phyloP scores from a whole-genome alignment of 768 basidiomycete genomes.

The Leccinum broughii region DNA sequence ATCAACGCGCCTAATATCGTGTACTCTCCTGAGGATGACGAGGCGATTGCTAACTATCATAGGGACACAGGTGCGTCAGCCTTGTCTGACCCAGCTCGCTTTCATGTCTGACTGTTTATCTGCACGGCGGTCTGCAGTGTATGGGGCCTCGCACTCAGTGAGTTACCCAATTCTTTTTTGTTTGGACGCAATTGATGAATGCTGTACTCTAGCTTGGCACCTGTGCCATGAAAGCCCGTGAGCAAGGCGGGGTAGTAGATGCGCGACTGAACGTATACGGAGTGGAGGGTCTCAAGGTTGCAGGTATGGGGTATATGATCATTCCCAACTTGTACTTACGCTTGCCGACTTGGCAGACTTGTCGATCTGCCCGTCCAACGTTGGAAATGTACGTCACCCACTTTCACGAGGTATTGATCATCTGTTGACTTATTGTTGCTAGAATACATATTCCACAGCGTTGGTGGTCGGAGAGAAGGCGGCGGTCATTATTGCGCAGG shows the following conservation, averaged over 20 bases:
- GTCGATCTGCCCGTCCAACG: constrained; percentile 9
- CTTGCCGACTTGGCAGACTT: background rate
- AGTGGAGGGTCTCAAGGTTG: constrained; percentile 12
- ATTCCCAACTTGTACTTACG: background rate
- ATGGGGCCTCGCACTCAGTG: background rate
- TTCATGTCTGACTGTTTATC: background rate
- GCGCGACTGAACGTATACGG: constrained; percentile 16
- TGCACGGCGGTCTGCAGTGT: background rate
- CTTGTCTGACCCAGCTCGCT: background rate
- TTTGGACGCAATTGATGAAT: background rate
- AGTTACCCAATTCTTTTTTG: background rate
- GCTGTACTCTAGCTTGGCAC: constrained; percentile 36
- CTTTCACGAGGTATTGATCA: too few species aligned
- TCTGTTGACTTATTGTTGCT: background rate
- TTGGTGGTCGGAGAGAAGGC: constrained; percentile 12
- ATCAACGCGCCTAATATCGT: background rate
- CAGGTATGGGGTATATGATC: constrained; percentile 5
- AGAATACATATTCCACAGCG: constrained; percentile 47
- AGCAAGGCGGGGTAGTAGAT: constrained; percentile 13
- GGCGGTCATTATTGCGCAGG: constrained; percentile 35
- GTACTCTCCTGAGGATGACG: background rate
- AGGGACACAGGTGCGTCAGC: background rate
- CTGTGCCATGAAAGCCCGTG: constrained; percentile 57
- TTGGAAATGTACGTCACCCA: constrained; percentile 4
- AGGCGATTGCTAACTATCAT: background rate